These are phyloP conservation scores for Punica granatum DNA, from an alignment of 345 rosid species.

Conservation along the genomic window DNA sequence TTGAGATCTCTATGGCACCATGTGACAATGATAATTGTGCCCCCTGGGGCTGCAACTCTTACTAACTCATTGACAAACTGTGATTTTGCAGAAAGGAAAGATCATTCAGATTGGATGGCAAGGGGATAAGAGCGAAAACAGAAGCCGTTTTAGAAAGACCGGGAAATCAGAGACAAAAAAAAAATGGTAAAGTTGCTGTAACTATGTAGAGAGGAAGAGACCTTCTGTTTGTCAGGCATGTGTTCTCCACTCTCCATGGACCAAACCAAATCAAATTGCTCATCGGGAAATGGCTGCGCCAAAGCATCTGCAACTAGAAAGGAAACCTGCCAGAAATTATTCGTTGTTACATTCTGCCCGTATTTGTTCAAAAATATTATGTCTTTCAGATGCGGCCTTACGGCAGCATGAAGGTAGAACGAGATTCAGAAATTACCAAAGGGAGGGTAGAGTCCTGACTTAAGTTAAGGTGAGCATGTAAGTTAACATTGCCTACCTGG, in stretches of 20 bases:
- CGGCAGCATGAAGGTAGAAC: neutral
- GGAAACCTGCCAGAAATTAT: conserved; percentile 32
- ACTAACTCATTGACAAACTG: conserved; percentile 76
- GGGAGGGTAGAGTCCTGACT: neutral
- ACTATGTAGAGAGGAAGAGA: conserved; percentile 11
- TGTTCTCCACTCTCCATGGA: conserved; percentile 99
- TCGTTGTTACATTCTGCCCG: neutral
- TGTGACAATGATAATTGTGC: conserved; percentile 68
- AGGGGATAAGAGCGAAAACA: too few species aligned
- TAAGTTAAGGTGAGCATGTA: too few species aligned
- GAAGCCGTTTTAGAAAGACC: neutral
- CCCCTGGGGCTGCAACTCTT: conserved; percentile 86
- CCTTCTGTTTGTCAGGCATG: conserved; percentile 85
- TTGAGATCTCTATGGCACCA: conserved; percentile 89
- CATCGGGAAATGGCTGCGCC: conserved; percentile 84
- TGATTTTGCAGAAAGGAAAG: conserved; percentile 7
- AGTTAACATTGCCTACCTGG: conserved; percentile 20
- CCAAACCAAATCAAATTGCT: conserved; percentile 76
- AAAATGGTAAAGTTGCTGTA: neutral
- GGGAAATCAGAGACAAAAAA: neutral
- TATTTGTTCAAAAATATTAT: neutral
- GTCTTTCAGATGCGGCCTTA: neutral
- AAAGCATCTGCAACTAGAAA: conserved; percentile 91
- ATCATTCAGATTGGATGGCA: neutral
- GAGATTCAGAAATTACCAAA: too few species aligned